Percentiles rank a stretch among this genome's conserved stretches.
phyloP scores from a whole-genome alignment of 2,329 filamentous ascomycete genomes.

The Trichophyton rubrum region DNA sequence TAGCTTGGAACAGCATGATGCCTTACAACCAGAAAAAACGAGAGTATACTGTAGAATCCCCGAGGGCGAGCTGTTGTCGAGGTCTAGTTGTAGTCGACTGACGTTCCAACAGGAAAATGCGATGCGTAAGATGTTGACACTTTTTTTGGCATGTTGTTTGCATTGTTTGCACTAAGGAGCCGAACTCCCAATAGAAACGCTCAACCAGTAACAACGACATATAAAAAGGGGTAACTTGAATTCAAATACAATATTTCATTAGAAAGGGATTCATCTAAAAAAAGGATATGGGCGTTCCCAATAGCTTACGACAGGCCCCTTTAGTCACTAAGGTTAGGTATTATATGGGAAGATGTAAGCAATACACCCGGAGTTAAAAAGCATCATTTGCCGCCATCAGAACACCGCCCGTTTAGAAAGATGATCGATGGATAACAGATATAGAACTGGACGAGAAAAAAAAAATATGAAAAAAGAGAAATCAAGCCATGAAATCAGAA shows the following conservation, averaged over 20 bases:
- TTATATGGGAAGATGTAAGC: background rate
- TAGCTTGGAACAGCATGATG: constrained; percentile 52
- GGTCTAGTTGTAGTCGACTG: background rate
- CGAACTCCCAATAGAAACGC: too few species aligned
- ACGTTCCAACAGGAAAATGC: background rate
- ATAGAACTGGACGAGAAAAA: background rate
- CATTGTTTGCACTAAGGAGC: background rate
- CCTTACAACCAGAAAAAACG: background rate
- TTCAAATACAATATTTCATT: background rate
- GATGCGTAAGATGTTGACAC: background rate
- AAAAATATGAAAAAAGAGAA: background rate
- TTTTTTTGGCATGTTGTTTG: background rate
- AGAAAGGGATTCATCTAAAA: background rate
- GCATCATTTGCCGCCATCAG: background rate
- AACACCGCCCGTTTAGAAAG: background rate
- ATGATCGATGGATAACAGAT: background rate
- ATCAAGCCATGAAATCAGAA: background rate
- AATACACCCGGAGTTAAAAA: background rate
- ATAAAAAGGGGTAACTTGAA: background rate
- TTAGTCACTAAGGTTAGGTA: background rate
- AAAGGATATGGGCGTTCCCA: background rate
- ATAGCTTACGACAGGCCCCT: background rate
- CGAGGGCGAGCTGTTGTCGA: background rate
- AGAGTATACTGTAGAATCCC: background rate
- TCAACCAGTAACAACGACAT: background rate